Evolutionary conservation across 75 land plant genomes (phyloP).

Genomic region (Pinus tabuliformis): DNA sequence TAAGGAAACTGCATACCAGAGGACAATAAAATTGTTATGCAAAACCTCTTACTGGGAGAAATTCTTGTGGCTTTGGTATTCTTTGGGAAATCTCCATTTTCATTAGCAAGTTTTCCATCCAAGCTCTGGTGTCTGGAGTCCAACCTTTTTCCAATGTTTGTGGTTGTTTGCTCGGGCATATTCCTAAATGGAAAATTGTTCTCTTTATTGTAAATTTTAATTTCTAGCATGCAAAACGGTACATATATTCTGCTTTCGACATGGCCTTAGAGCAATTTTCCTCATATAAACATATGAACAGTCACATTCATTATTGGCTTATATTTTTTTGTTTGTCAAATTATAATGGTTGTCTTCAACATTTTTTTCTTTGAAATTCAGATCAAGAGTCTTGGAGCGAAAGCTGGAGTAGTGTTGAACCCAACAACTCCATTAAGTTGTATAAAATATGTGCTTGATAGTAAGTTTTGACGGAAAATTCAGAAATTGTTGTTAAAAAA

Average conservation of each 20-base stretch:
- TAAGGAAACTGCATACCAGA: background rate
- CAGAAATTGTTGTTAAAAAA: too few species aligned
- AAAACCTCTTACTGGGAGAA: background rate
- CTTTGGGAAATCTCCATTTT: background rate
- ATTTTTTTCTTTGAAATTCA: constrained; percentile 21
- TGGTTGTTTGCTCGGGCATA: background rate
- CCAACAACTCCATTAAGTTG: constrained; percentile 83
- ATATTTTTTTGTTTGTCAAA: background rate
- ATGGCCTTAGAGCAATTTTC: background rate
- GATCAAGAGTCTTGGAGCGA: constrained; percentile 90
- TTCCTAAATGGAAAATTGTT: background rate
- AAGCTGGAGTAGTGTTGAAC: constrained; percentile 96
- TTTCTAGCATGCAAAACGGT: background rate
- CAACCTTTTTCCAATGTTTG: background rate
- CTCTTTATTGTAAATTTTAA: constrained; percentile 1
- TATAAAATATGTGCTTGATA: constrained; percentile 95
- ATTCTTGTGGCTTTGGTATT: background rate
- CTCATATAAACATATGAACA: background rate
- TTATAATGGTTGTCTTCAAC: background rate
- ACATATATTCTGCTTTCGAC: background rate
- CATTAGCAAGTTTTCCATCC: background rate
- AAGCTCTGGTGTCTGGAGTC: background rate
- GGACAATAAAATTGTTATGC: background rate
- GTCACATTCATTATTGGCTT: background rate
- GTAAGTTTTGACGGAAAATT: constrained; percentile 30